phyloP scores from a whole-genome alignment of 306 rosid species.

The Vigna reflexopilosa region DNA sequence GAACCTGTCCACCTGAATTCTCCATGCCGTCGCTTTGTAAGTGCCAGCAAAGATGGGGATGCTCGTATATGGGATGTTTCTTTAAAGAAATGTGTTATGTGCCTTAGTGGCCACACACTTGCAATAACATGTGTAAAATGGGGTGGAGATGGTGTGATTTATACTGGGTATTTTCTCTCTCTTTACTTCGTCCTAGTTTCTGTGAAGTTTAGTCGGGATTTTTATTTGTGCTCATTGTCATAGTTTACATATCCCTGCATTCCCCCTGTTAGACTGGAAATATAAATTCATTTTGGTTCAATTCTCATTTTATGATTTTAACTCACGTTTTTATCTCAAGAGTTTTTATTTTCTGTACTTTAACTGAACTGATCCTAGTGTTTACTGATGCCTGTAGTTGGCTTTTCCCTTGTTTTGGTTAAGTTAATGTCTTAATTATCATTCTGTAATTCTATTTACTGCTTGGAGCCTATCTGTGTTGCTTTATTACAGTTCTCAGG shows the following conservation, averaged over 20 bases:
- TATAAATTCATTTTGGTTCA: background rate
- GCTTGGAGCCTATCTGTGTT: constrained; percentile 33
- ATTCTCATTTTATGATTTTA: constrained; percentile 32
- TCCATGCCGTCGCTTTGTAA: constrained; percentile 92
- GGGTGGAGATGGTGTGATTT: constrained; percentile 98
- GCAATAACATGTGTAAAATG: constrained; percentile 94
- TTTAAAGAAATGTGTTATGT: constrained; percentile 65
- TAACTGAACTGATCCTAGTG: background rate
- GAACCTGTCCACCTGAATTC: constrained; percentile 87
- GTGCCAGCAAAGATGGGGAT: constrained; percentile 98
- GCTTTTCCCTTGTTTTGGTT: background rate
- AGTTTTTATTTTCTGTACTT: constrained; percentile 13
- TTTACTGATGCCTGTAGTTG: background rate
- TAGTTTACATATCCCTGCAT: background rate
- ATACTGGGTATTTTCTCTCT: constrained; percentile 72
- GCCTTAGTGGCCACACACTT: constrained; percentile 89
- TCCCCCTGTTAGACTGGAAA: background rate
- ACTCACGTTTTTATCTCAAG: background rate
- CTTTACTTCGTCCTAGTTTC: constrained; percentile 8
- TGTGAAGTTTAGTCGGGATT: background rate
- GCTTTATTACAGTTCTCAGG: constrained; percentile 74
- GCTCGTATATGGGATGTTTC: constrained; percentile 94
- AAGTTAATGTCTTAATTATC: background rate
- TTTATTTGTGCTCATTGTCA: background rate
- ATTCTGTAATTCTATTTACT: background rate